These are phyloP conservation scores for Ziziphus jujuba DNA, from an alignment of 306 rosid genomes.

Conservation along the genomic window DNA sequence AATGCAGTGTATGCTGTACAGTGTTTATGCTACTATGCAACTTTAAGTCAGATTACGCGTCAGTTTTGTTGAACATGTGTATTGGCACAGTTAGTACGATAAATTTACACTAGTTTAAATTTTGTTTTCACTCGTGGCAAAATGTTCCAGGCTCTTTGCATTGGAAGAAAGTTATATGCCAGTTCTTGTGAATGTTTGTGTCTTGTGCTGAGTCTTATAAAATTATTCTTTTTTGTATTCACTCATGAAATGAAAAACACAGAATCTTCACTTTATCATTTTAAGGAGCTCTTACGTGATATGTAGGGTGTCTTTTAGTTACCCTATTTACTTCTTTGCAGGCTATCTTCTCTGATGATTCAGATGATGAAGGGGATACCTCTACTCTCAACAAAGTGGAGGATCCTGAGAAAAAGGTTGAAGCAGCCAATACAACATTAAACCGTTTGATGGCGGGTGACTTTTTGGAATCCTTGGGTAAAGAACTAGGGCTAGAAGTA, in stretches of 20 bases:
- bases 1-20: neutral
- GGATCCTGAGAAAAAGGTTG: slow-evolving; percentile 78
- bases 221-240: neutral
- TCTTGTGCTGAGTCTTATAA: neutral
- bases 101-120: neutral
- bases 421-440: slow-evolving; percentile 77
- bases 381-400: slow-evolving; percentile 45
- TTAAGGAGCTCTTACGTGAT: neutral
- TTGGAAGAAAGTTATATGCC: neutral
- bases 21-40: neutral
- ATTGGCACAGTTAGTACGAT: neutral
- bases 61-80: neutral
- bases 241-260: slow-evolving; percentile 8
- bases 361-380: slow-evolving; percentile 69
- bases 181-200: neutral
- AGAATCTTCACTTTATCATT: slow-evolving; percentile 22
- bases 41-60: neutral
- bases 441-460: slow-evolving; percentile 93
- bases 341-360: slow-evolving; percentile 98
- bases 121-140: neutral
- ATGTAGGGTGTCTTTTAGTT: slow-evolving; percentile 3
- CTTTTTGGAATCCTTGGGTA: slow-evolving; percentile 93
- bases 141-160: too few species aligned
- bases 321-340: slow-evolving; percentile 32
- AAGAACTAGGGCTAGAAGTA: slow-evolving; percentile 90